Evolutionary conservation across 164 flowering plant genomes (phyloP), one percentile per base, ranked within the genome.

Genomic region (Vitis amurensis): DNA sequence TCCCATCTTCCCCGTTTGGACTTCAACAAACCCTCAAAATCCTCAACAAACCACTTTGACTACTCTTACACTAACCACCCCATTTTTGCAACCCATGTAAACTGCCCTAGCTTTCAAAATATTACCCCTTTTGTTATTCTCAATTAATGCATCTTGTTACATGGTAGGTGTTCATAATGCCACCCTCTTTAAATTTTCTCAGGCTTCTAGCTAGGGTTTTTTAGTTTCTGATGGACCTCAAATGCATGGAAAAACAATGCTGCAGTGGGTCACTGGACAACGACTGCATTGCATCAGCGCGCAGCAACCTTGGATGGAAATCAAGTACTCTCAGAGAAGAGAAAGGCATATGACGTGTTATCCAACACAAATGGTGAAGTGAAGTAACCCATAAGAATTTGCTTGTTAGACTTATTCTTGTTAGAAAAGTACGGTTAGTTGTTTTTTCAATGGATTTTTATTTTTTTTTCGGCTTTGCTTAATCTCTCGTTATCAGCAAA

Each of bases 311-410:
- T 55, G 6, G 31, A 67, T 37, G 50, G 61, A 23, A 68, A 57
- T 15, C 31, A 12, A 19, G 23, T 19, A 50, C 8, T 23, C 27
- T 23, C 0, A 23, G 27, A 23, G 27, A 23, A 23, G 27, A 23
- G 27, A 23, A 16, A 9, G 7, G 16, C 11, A 19, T 4, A 37
- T 79, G 79, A 73, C 75, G 79, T 80, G 78, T 63, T 27, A 71
- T 72, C 74, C 77, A 70, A 59, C 69, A 66, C 61, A 50, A 62
- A 17, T 14, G 63, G 16, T 50, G 67, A 47, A 61, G 64, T 68
- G 76, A 80, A 80, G 83, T 77, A 72, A 70, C 70, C 73, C 73
- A 49, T 16, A 74, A 74, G 76, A 19, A 77, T 69, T 53, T 62
- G 16, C 57, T 63, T 58, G 12, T 50, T 44, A n/a, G 63, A 11